Base-by-base conservation (phyloP, 1,284 basidiomycete genomes). In the Malassezia caprae region DNA sequence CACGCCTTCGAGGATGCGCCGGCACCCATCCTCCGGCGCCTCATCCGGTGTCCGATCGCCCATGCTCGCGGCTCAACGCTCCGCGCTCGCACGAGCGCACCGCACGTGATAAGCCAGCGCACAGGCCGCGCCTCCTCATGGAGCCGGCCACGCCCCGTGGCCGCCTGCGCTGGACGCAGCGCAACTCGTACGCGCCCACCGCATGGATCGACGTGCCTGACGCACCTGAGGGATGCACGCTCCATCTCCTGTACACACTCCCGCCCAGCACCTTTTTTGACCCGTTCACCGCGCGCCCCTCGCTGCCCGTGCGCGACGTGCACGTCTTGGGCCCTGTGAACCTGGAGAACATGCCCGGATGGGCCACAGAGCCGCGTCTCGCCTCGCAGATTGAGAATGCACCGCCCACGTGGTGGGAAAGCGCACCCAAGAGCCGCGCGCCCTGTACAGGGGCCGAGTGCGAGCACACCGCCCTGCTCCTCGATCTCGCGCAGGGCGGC, bases 321-420 rank as follows among this genome's bases (percentile, higher is more conserved):
- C 31, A 44, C 27, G 15, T 39, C 5, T 31, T 51, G 15, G 55
- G 55, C 17, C 27, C 17, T 23, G 8, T 52, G 17, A 48, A 56
- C 26, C 46, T 56, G 10, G 55, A 56, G 49, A 30, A 51, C 24
- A 42, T 31, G 19, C 32, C 37, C 1, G 54, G 54, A 27, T 56
- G 54, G 54, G 17, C 54, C 6, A 8, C 27, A 2, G 17, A 37
- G 40, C 6, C 30, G 3, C 41, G 15, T 8, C 2, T 21, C 6
- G 23, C 30, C 11, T 11, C 17, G 5, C 28, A 41, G 21, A 19
- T 39, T 10, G 45, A 53, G 23, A 31, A 34, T 27, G 39, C 19
- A 8, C 42, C 23, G 19, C 54, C 41, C 10, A 30, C 24, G 15
- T 56, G 54, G 54, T 56, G 54, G 54, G 54, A 56, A 21, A 26